Base-by-base conservation (phyloP, 2,329 filamentous ascomycete genomes). In the Stagonosporopsis cucurbitacearum region DNA sequence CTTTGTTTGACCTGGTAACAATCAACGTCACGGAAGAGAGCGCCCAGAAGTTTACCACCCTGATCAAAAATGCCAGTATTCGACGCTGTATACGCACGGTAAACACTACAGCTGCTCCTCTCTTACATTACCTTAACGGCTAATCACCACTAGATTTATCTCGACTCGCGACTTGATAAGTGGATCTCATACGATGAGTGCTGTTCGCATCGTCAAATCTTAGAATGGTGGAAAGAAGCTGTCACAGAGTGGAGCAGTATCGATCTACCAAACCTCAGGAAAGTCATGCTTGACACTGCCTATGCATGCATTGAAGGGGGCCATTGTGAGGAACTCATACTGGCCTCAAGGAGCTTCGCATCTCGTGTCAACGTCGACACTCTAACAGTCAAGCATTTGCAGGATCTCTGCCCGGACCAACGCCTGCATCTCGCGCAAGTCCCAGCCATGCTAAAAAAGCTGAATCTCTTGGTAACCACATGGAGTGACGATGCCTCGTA, bases 401-500 rank as follows among this genome's bases (percentile, higher is more conserved):
- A 50, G 22, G 53, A 56, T 12, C 32, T 25, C 7, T 56, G 53
- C 22, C n/a, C n/a, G 6, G 2, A 40, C 17, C 4, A 17, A 15
- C 15, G 42, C n/a, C 42, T 36, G 30, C 22, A 45, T 15, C 13
- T 47, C 19, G 11, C 26, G 8, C 28, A 46, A 22, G 20, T 50
- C 5, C 20, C 28, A 15, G 35, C 9, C 22, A 46, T 22, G 4
- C 40, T 23, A 6, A 23, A 30, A 4, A 42, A 50, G 6, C n/a
- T 56, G 35, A 41, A 56, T 33, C 17, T 56, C 42, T 22, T 50
- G 2, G 36, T 56, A 19, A 42, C 46, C 8, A 37, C 47, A 9
- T 56, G 22, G 35, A 23, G 22, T 15, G 23, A 65, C 2, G 57
- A 65, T 1, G 40, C 45, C 2, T 33, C 30, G 5, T 64, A 67